These are phyloP conservation scores for Capsella rubella DNA, from an alignment of 441 rosid species.

Conservation along the genomic window DNA sequence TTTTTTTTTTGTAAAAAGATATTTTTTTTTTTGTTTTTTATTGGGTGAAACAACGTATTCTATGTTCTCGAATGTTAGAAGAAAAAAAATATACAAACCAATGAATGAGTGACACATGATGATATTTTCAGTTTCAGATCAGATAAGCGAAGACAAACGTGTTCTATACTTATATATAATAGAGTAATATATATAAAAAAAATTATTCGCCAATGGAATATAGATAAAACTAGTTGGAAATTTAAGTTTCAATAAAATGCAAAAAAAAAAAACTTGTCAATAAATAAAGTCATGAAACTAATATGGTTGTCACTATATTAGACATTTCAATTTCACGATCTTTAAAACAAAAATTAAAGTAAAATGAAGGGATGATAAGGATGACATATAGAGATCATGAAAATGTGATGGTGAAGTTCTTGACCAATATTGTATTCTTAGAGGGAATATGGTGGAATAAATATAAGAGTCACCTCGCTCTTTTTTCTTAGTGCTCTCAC, in stretches of 20 bases:
- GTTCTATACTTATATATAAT: background rate
- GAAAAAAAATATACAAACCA: background rate
- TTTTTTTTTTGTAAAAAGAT: too few species aligned
- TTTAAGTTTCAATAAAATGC: background rate
- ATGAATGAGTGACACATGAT: background rate
- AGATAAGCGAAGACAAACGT: background rate
- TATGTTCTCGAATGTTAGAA: background rate
- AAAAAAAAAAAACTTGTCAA: background rate
- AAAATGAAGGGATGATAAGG: background rate
- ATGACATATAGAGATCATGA: background rate
- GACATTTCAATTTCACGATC: background rate
- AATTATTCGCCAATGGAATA: too few species aligned
- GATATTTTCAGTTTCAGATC: background rate
- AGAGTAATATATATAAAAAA: too few species aligned
- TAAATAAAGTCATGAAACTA: too few species aligned
- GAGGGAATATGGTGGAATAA: slow-evolving; percentile 27
- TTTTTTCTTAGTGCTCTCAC: slow-evolving; percentile 36
- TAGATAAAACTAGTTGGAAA: background rate
- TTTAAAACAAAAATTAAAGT: background rate
- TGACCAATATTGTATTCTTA: slow-evolving; percentile 12
- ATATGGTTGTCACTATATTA: background rate
- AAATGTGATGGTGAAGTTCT: slow-evolving; percentile 25
- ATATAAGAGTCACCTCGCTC: slow-evolving; percentile 31
- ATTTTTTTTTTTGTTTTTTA: too few species aligned
- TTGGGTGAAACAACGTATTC: background rate